These are phyloP conservation scores for Sugiyamaella smithiae DNA, from an alignment of 805 yeast species.

Conservation along the genomic window DNA sequence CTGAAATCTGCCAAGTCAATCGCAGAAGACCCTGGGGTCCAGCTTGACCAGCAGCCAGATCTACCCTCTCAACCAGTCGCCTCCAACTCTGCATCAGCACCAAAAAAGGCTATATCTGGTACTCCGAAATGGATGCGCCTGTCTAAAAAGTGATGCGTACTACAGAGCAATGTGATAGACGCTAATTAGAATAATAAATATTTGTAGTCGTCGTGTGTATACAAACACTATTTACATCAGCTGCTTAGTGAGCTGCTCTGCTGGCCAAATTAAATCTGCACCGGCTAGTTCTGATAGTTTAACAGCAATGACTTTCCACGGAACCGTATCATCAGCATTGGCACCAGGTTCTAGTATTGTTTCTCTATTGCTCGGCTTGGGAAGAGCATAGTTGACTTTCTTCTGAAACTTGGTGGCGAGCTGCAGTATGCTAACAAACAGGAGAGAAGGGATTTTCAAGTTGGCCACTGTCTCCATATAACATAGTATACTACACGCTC, in stretches of 20 bases:
- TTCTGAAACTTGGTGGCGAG: conserved; percentile 14
- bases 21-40: conserved; percentile 33
- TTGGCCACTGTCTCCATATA: conserved; percentile 20
- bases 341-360: conserved; percentile 10
- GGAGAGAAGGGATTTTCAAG: conserved; percentile 13
- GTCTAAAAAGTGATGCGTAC: not conserved
- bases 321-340: not conserved
- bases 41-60: conserved; percentile 14
- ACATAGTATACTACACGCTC: conserved; percentile 18
- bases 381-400: conserved; percentile 6
- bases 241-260: not conserved
- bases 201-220: no score
- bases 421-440: conserved; percentile 18
- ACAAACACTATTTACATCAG: not conserved
- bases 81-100: not conserved
- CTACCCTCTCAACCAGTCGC: not conserved
- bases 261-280: not conserved
- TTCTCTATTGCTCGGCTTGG: conserved; percentile 12
- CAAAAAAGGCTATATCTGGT: not conserved
- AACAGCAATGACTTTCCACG: not conserved
- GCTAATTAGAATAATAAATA: not conserved
- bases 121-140: conserved; percentile 1
- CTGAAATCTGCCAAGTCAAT: conserved; percentile 35
- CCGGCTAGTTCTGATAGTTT: not conserved
- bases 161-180: no score